A percentile compares a stretch with the other conserved stretches of the same genome.
phyloP scores from a whole-genome alignment of 768 basidiomycete species.

The Hypholoma fasciculare region DNA sequence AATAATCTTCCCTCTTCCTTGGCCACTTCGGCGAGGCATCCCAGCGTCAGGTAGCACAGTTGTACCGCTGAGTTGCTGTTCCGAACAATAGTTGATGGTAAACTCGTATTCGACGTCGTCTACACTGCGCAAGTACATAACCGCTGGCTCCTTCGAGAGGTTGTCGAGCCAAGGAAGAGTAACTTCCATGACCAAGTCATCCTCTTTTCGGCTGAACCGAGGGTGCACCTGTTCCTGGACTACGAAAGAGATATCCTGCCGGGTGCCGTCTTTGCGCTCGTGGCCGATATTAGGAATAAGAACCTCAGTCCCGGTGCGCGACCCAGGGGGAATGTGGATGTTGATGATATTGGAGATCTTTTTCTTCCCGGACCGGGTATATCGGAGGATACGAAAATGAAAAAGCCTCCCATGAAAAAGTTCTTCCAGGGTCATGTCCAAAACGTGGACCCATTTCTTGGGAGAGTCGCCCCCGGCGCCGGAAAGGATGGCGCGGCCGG shows the following conservation, averaged over 20 bases:
- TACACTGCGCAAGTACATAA: conserved; percentile 48
- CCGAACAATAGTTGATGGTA: conserved; percentile 44
- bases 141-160: conserved; percentile 42
- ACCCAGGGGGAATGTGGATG: conserved; percentile 55
- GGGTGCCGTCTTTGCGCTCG: conserved; percentile 53
- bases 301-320: conserved; percentile 54
- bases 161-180: conserved; percentile 55
- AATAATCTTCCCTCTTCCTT: conserved; percentile 21
- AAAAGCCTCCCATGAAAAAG: conserved; percentile 50
- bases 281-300: conserved; percentile 54
- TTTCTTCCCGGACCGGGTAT: conserved; percentile 42
- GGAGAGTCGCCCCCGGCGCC: conserved; percentile 28
- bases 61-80: conserved; percentile 43
- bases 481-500: conserved; percentile 17
- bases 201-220: conserved; percentile 46
- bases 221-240: conserved; percentile 54
- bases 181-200: conserved; percentile 51
- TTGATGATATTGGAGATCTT: conserved; percentile 52
- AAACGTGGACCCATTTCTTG: conserved; percentile 41
- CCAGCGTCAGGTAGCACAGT: conserved; percentile 50
- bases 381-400: conserved; percentile 55
- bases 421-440: conserved; percentile 57
- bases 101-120: conserved; percentile 51
- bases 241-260: conserved; percentile 62
- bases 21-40: conserved; percentile 48